Evolutionary conservation across 768 basidiomycete species (phyloP).

Genomic region (Lactarius trivialis): DNA sequence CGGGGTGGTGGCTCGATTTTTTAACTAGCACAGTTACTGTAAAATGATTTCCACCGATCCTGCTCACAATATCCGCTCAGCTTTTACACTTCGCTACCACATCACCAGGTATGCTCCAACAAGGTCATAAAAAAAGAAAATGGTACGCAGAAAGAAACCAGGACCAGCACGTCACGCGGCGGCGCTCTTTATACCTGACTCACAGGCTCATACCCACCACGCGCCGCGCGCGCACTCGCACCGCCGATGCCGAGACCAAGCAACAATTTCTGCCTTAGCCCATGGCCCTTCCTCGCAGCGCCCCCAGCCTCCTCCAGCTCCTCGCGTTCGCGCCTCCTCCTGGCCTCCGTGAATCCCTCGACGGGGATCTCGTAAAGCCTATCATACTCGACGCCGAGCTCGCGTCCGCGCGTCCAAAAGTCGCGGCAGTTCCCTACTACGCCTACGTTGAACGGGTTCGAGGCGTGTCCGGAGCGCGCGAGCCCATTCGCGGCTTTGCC

Average conservation of each 20-base stretch:
- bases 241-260: constrained; percentile 48
- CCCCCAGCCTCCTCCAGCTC: constrained; percentile 49
- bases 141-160: not conserved
- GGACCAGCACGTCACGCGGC: not conserved
- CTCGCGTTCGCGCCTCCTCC: constrained; percentile 46
- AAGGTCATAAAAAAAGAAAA: not conserved
- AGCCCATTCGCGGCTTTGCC: constrained; percentile 87
- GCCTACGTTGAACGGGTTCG: constrained; percentile 91
- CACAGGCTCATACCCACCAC: constrained; percentile 59
- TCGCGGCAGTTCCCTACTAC: constrained; percentile 75
- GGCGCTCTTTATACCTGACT: constrained; percentile 41
- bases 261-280: constrained; percentile 44
- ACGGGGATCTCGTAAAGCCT: constrained; percentile 80
- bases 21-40: too few relatives aligned
- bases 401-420: constrained; percentile 86
- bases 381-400: constrained; percentile 88
- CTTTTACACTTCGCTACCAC: not conserved
- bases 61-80: not conserved
- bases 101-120: not conserved
- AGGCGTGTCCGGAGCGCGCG: constrained; percentile 61
- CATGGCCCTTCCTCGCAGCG: constrained; percentile 33
- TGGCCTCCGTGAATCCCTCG: constrained; percentile 78
- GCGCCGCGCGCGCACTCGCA: constrained; percentile 39
- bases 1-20: too few relatives aligned
- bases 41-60: too few relatives aligned